Conservation (phyloP, 1,139 yeast species). For the Suzukiozyma palmioleophila region DNA sequence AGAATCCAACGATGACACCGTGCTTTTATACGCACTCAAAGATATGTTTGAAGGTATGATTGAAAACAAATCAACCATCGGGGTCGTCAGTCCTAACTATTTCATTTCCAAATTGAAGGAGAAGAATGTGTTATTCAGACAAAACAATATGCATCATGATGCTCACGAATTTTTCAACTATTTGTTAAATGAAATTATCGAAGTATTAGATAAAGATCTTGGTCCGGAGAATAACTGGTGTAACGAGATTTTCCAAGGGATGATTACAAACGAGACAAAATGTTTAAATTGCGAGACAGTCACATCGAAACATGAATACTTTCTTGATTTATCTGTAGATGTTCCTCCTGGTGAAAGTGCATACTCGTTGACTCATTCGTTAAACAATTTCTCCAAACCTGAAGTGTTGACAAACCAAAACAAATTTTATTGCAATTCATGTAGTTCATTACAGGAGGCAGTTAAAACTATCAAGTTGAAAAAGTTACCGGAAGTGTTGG, state of each 20-base stretch:
- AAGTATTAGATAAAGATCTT: conserved; percentile 47
- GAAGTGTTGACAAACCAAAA: conserved; percentile 85
- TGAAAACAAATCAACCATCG: conserved; percentile 65
- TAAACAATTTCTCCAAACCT: conserved; percentile 76
- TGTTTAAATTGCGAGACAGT: conserved; percentile 89
- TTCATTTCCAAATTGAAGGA: conserved; percentile 72
- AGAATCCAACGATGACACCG: conserved; percentile 45
- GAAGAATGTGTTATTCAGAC: conserved; percentile 80
- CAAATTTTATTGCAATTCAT: conserved; percentile 88
- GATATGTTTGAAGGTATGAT: conserved; percentile 83
- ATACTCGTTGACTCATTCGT: conserved; percentile 60
- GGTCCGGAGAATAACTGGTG: conserved; percentile 47
- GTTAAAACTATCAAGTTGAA: conserved; percentile 85
- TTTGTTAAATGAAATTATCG: conserved; percentile 76
- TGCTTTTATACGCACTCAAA: conserved; percentile 68
- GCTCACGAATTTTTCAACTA: conserved; percentile 95
- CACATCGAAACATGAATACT: conserved; percentile 79
- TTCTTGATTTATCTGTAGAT: conserved; percentile 83
- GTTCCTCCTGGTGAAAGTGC: conserved; percentile 69
- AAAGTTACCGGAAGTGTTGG: conserved; percentile 70
- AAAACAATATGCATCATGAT: conserved; percentile 91
- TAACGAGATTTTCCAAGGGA: conserved; percentile 77
- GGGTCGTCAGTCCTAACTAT: conserved; percentile 79
- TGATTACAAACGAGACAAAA: conserved; percentile 79
- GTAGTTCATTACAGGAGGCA: conserved; percentile 92